Base-by-base conservation (phyloP, 331 rosid genomes). In the Dryas integrifolia region DNA sequence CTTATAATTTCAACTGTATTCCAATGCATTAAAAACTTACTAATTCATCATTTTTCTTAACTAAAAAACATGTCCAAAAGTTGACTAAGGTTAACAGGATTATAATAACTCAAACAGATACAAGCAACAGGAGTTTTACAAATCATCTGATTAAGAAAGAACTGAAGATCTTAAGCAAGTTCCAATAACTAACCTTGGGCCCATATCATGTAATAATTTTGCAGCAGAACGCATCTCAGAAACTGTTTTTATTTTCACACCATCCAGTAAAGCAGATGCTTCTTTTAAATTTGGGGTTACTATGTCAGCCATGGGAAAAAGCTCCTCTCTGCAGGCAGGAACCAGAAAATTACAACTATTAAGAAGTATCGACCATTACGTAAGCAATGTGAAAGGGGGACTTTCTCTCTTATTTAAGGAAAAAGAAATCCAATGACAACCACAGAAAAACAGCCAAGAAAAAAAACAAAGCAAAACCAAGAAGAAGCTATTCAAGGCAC, bases 271-370 rank as follows among this genome's bases (percentile, higher is more conserved):
- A 64, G 81, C 91, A 38, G 97, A 85, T n/a, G 98, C 96, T 86
- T 91, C 97, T 75, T 86, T 93, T 74, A 91, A 51, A 85, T 93
- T 93, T 80, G 98, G 98, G 61, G 98, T 93, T 65, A 91, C 86
- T 68, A 93, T 82, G 82, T 89, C 90, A 43, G 96, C 88, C 84
- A 89, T 83, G 72, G 97, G 98, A 77, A 93, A 82, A 81, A 93
- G 90, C 76, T 88, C 86, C 70, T 91, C 90, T 80, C 97, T 93
- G 92, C 82, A 81, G 58, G 77, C 73, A 81, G 73, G 62, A 85
- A 77, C 79, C 73, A 68, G 38, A 41, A 58, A 69, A 55, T 38
- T 21, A 46, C 11, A 50, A 72, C 35, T 16, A 72, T 58, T 39
- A 65, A 38, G 30, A 57, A 76, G 16, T 44, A 69, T 24, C 5